Percentiles rank a stretch among this genome's conserved stretches.
These are phyloP conservation scores for Clitopilus hobsonii DNA, from an alignment of 768 basidiomycete genomes.

Conservation along the genomic window DNA sequence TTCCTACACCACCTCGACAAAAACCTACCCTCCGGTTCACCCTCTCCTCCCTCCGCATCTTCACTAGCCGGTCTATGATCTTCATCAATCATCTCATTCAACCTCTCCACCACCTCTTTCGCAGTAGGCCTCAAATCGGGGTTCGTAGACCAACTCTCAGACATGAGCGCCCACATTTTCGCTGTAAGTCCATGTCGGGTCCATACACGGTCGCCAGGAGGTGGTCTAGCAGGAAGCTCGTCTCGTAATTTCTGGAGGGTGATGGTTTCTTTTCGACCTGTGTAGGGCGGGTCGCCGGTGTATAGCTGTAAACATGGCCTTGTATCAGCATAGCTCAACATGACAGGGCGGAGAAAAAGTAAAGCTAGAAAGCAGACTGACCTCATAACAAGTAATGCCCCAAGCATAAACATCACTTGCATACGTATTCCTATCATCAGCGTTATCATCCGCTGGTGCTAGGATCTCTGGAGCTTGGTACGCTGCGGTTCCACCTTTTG, in stretches of 20 bases:
- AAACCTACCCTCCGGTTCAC: not conserved
- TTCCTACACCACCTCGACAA: not conserved
- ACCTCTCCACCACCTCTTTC: not conserved
- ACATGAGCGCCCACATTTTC: not conserved
- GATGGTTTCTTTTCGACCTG: not conserved
- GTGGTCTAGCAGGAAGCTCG: not conserved
- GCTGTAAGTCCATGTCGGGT: not conserved
- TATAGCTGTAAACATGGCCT: not conserved
- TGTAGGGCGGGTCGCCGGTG: not conserved
- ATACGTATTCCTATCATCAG: constrained; percentile 9
- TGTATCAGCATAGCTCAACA: not conserved
- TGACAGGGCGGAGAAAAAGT: not conserved
- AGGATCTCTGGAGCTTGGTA: constrained; percentile 23
- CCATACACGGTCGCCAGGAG: not conserved
- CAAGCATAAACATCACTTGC: constrained; percentile 17
- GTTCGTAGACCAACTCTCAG: not conserved
- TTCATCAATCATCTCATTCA: not conserved
- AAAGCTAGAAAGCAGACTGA: not conserved
- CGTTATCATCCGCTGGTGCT: constrained; percentile 9
- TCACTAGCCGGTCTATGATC: not conserved
- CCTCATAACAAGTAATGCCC: constrained; percentile 17
- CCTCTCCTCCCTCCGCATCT: not conserved
- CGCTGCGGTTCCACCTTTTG: constrained; percentile 11
- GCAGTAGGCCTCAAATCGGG: not conserved
- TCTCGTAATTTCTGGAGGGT: not conserved